phyloP scores from a whole-genome alignment of 2,329 filamentous ascomycete genomes.

The Graphiopsis chlorocephala region DNA sequence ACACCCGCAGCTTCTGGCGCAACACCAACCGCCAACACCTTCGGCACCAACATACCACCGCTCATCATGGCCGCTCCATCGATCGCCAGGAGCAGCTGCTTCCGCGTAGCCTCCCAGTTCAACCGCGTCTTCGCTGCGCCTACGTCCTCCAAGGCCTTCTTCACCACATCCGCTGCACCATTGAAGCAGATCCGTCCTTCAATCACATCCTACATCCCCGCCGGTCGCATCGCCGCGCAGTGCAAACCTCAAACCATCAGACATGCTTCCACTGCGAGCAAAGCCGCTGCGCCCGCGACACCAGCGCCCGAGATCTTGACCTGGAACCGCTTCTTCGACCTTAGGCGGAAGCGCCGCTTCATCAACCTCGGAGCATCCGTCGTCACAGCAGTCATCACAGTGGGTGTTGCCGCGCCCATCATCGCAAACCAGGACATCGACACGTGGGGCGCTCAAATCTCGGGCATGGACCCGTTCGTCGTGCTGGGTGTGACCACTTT shows the following conservation, averaged over 20 bases:
- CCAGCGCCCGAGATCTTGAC: slow-evolving; percentile 38
- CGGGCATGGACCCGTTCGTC: slow-evolving; percentile 85
- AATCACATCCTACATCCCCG: neutral
- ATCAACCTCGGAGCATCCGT: slow-evolving; percentile 79
- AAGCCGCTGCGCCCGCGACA: slow-evolving; percentile 1
- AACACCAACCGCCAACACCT: neutral
- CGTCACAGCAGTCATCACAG: slow-evolving; percentile 60
- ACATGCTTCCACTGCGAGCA: slow-evolving; percentile 7
- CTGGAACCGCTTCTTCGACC: slow-evolving; percentile 91
- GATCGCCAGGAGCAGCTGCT: slow-evolving; percentile 10
- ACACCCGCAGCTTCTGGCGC: neutral
- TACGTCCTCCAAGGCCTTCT: slow-evolving; percentile 10
- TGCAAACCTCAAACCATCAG: neutral
- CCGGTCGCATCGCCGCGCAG: neutral
- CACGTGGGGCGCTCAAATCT: slow-evolving; percentile 59
- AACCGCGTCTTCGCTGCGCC: slow-evolving; percentile 4
- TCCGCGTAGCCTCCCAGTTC: slow-evolving; percentile 5
- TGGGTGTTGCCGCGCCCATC: slow-evolving; percentile 61
- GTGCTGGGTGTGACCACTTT: slow-evolving; percentile 78
- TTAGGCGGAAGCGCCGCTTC: slow-evolving; percentile 79
- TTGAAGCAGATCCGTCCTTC: slow-evolving; percentile 12
- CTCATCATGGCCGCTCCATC: slow-evolving; percentile 6
- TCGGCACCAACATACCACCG: neutral
- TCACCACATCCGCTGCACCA: slow-evolving; percentile 12
- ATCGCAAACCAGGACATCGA: slow-evolving; percentile 73